Conservation (phyloP, 768 basidiomycete species). For the Chiua virens region DNA sequence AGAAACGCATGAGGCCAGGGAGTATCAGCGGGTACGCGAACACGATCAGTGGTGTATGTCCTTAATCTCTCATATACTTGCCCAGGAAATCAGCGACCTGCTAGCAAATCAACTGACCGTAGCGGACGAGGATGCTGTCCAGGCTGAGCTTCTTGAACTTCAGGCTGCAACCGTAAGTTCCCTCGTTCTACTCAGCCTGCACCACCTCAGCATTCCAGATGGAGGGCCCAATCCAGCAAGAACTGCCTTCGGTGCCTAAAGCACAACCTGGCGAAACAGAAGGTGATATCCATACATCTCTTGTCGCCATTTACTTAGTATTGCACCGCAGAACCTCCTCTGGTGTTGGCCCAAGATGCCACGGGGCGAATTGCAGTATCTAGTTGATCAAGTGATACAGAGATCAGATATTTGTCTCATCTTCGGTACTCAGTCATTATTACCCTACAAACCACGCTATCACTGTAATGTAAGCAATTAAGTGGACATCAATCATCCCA, state of each 20-base stretch:
- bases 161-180: constrained; percentile 60
- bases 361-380: constrained; percentile 19
- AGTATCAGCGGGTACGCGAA: constrained; percentile 76
- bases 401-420: background rate
- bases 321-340: constrained; percentile 2
- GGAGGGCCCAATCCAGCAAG: constrained; percentile 28
- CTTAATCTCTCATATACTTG: background rate
- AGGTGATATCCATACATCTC: constrained; percentile 27
- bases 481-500: background rate
- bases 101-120: constrained; percentile 76
- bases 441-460: constrained; percentile 8
- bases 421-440: background rate
- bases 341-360: background rate
- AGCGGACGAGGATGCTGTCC: constrained; percentile 94
- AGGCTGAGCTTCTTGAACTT: constrained; percentile 72
- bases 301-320: constrained; percentile 4
- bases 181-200: background rate
- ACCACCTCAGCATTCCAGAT: constrained; percentile 25
- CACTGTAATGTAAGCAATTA: constrained; percentile 10
- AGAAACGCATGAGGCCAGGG: constrained; percentile 89
- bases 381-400: constrained; percentile 15
- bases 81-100: constrained; percentile 89
- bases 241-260: constrained; percentile 57
- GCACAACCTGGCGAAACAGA: constrained; percentile 39
- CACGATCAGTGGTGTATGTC: background rate